Evolutionary conservation across 2,329 filamentous ascomycete genomes (phyloP).

Genomic region (Pleomassaria siparia): DNA sequence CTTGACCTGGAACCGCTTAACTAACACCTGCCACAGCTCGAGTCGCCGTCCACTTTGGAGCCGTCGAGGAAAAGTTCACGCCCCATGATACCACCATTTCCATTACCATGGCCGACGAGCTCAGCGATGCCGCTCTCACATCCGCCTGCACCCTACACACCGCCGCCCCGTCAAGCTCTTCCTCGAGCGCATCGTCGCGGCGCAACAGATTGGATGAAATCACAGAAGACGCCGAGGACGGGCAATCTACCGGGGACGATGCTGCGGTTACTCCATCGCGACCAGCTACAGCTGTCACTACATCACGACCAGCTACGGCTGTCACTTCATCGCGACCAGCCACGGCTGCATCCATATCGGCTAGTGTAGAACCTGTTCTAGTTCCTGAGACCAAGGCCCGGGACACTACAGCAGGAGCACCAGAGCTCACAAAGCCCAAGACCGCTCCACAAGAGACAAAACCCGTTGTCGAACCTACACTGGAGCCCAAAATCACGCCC

Average conservation of each 20-base stretch:
- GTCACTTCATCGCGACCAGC: constrained; percentile 24
- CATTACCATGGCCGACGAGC: constrained; percentile 71
- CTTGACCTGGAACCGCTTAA: constrained; percentile 4
- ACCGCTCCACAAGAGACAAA: constrained; percentile 10
- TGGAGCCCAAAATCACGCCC: constrained; percentile 12
- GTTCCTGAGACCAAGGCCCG: neutral
- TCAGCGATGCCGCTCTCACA: constrained; percentile 85
- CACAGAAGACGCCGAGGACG: constrained; percentile 87
- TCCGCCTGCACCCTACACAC: constrained; percentile 88
- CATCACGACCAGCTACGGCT: constrained; percentile 23
- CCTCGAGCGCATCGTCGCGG: constrained; percentile 77
- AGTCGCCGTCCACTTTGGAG: constrained; percentile 69
- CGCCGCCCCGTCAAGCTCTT: constrained; percentile 81
- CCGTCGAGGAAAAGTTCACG: constrained; percentile 67
- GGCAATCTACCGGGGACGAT: constrained; percentile 37
- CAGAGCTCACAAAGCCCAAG: constrained; percentile 5
- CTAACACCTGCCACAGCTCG: constrained; percentile 63
- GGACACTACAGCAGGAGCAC: constrained; percentile 5
- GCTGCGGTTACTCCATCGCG: constrained; percentile 5
- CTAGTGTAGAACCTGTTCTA: constrained; percentile 22
- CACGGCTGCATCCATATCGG: constrained; percentile 25
- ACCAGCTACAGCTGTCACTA: constrained; percentile 3
- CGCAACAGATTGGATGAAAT: constrained; percentile 84
- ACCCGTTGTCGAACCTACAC: neutral
- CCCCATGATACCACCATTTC: constrained; percentile 85